These are phyloP conservation scores for Geranomyces variabilis DNA, from an alignment of 192 early-diverging fungal genomes.

Conservation along the genomic window DNA sequence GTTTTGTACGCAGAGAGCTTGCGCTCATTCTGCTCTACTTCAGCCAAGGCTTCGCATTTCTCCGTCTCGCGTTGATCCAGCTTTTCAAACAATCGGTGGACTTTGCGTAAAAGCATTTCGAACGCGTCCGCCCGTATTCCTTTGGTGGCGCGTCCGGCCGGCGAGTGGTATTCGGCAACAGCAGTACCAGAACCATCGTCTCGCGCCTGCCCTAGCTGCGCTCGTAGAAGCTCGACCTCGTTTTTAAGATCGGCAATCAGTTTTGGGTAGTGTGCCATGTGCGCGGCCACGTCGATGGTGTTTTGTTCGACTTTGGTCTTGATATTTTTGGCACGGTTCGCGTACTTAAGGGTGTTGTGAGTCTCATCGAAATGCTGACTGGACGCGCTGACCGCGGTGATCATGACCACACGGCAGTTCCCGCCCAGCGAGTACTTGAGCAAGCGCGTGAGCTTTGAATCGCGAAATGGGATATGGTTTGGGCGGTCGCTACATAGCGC, in stretches of 20 bases:
- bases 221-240: conserved; percentile 39
- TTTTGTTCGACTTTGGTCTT: conserved; percentile 58
- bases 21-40: conserved; percentile 30
- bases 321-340: conserved; percentile 72
- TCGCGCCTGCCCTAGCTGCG: conserved; percentile 16
- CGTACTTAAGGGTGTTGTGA: conserved; percentile 78
- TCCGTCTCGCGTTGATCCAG: conserved; percentile 16
- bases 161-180: background rate
- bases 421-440: conserved; percentile 77
- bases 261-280: conserved; percentile 45
- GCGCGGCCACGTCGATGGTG: conserved; percentile 36
- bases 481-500: conserved; percentile 59
- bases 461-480: conserved; percentile 68
- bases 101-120: conserved; percentile 11
- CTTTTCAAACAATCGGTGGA: conserved; percentile 26
- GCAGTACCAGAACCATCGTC: background rate
- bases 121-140: background rate
- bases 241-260: conserved; percentile 37
- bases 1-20: conserved; percentile 3
- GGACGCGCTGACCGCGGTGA: conserved; percentile 72
- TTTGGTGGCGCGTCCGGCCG: background rate
- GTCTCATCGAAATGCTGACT: conserved; percentile 73
- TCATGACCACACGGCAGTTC: conserved; percentile 82
- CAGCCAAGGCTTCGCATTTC: conserved; percentile 6
- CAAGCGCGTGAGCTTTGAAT: conserved; percentile 77